Conservation (phyloP, 163 green algal genomes). For the Scenedesmus sp. region DNA sequence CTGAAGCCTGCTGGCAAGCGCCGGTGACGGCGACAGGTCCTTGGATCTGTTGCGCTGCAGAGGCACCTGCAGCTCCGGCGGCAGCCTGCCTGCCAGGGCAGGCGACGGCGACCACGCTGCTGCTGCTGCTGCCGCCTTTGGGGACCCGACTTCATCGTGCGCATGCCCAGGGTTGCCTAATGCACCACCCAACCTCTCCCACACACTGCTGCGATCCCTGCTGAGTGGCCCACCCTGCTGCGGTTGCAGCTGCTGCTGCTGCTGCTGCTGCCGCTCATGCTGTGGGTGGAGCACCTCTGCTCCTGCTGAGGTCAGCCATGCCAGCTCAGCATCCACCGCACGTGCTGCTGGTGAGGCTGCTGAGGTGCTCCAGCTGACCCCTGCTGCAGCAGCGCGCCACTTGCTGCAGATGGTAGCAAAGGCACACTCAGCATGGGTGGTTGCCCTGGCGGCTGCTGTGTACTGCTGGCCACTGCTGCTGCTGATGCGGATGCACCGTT, state of each 20-base stretch:
- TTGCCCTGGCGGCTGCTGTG: background rate
- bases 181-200: background rate
- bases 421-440: background rate
- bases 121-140: background rate
- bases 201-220: background rate
- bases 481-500: background rate
- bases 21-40: background rate
- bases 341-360: background rate
- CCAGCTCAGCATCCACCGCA: background rate
- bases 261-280: background rate
- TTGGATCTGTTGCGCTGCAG: background rate
- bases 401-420: background rate
- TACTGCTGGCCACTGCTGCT: background rate
- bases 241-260: background rate
- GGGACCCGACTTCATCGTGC: background rate
- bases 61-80: background rate
- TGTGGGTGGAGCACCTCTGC: background rate
- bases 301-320: background rate
- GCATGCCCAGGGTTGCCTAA: background rate
- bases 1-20: background rate
- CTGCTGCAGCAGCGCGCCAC: background rate
- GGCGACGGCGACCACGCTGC: background rate
- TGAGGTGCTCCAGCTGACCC: background rate
- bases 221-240: background rate
- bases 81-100: background rate